Conservation (phyloP, 495 filamentous ascomycete species). For the Penicillium flavigenum region DNA sequence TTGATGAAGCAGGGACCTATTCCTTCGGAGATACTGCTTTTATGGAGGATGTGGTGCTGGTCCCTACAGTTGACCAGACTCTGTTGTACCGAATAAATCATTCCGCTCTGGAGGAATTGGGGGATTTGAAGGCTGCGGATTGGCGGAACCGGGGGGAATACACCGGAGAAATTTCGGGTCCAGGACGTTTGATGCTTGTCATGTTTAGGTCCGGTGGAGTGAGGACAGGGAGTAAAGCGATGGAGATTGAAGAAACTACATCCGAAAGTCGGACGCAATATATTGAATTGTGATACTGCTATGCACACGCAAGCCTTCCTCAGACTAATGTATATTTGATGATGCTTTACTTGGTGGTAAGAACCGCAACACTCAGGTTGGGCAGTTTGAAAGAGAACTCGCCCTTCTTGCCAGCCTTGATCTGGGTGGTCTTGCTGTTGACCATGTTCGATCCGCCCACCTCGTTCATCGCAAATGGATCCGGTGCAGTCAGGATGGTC, state of each 20-base stretch:
- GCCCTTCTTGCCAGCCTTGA: slow-evolving; percentile 46
- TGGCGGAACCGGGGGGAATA: background rate
- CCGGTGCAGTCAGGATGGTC: slow-evolving; percentile 57
- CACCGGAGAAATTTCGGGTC: background rate
- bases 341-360: slow-evolving; percentile 30
- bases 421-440: slow-evolving; percentile 40
- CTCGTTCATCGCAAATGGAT: slow-evolving; percentile 40
- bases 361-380: slow-evolving; percentile 52
- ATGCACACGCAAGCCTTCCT: background rate
- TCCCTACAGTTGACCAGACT: background rate
- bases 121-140: background rate
- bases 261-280: too few relatives aligned
- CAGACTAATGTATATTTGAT: background rate
- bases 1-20: background rate
- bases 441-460: slow-evolving; percentile 43
- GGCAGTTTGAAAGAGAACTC: slow-evolving; percentile 51
- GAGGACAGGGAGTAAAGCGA: background rate
- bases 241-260: background rate
- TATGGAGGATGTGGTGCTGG: background rate
- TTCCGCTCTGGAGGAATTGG: background rate
- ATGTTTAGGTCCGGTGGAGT: background rate
- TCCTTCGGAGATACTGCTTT: background rate
- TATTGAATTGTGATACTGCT: background rate
- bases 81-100: background rate
- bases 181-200: background rate